Base-by-base conservation (phyloP, 1,139 yeast genomes). In the Protomyces pachydermus region DNA sequence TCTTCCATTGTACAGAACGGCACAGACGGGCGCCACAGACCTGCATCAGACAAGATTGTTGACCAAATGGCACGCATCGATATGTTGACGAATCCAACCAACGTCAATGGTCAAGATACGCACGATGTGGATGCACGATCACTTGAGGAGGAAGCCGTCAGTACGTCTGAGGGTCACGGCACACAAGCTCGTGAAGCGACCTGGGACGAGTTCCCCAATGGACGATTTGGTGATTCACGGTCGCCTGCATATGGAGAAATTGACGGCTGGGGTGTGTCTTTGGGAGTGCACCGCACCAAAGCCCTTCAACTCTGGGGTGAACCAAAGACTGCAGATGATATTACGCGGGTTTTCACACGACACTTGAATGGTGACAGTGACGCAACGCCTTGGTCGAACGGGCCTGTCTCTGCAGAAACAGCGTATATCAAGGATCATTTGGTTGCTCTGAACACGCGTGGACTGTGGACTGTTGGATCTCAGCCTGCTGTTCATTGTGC, bases 171-270 rank as follows among this genome's bases (percentile, higher is more conserved):
- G 42, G 67, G 67, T 12, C 60, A 51, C 37, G 66, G 65, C 42
- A 52, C 88, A 1, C 74, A 89, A 54, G 96, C 97, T 32, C 84
- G 91, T 69, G 95, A 89, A 74, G 97, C 97, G 9, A 89, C 95
- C 2, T 93, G 98, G 98, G 98, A 93, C 78, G 98, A 93, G 72
- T 93, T 90, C 75, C 96, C 98, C 18, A 93, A 93, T 73, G 98
- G 98, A 72, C 83, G 98, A 77, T 93, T 91, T 75, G 97, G 98
- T 76, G 97, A 95, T 76, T 90, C 98, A 0, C 81, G 95, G 70
- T 91, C 98, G 39, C 98, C 98, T 4, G 71, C 98, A 0, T 93
- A 88, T 76, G 98, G 98, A 77, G 97, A 91, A 75, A 88, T 91
- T 72, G 97, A 91, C 73, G 98, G 98, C 39, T 93, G 93, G 75